Evolutionary conservation across 495 filamentous ascomycete species (phyloP).

Genomic region (Astrothelium subdiscretum): DNA sequence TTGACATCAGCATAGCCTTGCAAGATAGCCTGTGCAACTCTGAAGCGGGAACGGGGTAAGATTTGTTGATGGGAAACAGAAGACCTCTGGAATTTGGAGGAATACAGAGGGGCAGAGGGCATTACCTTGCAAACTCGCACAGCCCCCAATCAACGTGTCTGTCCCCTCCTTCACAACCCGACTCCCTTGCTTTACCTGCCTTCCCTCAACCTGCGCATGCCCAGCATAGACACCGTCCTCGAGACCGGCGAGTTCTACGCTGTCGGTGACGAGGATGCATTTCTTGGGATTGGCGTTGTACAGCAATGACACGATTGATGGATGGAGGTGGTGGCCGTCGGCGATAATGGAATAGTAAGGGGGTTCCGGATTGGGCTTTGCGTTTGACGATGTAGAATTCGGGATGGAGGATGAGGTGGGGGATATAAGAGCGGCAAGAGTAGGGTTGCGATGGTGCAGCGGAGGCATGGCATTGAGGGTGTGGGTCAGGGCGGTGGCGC

Average conservation of each 20-base stretch:
- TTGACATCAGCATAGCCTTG: not conserved
- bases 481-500: constrained; percentile 30
- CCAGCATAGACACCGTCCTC: constrained; percentile 45
- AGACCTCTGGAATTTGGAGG: too few relatives aligned
- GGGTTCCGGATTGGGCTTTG: constrained; percentile 21
- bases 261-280: constrained; percentile 50
- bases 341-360: constrained; percentile 53
- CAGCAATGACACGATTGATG: constrained; percentile 46
- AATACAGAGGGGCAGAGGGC: too few relatives aligned
- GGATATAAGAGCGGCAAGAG: constrained; percentile 27
- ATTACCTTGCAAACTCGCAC: constrained; percentile 27
- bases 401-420: constrained; percentile 5
- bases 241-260: constrained; percentile 43
- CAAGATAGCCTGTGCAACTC: not conserved
- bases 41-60: not conserved
- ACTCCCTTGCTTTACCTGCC: constrained; percentile 30
- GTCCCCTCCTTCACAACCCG: constrained; percentile 34
- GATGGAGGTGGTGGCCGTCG: constrained; percentile 53
- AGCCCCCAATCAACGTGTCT: constrained; percentile 36
- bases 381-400: not conserved
- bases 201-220: constrained; percentile 33
- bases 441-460: constrained; percentile 27
- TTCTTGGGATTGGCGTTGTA: constrained; percentile 45
- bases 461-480: constrained; percentile 31
- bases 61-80: too few relatives aligned